phyloP scores from a whole-genome alignment of 495 filamentous ascomycete genomes.

The Chaetomium fimeti region DNA sequence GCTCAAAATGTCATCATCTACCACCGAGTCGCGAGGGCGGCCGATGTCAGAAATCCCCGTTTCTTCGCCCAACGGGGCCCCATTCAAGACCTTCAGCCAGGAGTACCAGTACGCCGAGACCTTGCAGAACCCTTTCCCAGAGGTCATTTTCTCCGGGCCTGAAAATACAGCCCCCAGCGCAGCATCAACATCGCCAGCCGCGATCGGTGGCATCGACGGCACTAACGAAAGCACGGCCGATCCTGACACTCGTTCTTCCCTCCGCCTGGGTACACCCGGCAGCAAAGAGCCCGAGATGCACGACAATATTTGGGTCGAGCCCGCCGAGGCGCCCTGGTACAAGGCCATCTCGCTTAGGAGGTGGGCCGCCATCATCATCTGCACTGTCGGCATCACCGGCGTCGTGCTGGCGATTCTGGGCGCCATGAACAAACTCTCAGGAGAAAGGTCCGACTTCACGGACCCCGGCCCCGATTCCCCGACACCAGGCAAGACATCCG shows the following conservation, averaged over 20 bases:
- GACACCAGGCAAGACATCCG: background rate
- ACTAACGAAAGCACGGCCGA: constrained; percentile 8
- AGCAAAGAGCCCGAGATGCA: constrained; percentile 21
- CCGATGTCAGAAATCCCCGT: constrained; percentile 8
- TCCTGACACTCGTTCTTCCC: background rate
- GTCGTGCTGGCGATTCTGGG: constrained; percentile 35
- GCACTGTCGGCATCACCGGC: constrained; percentile 26
- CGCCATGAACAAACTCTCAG: constrained; percentile 26
- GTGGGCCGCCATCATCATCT: constrained; percentile 26
- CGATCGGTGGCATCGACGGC: constrained; percentile 8
- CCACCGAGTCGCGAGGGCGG: constrained; percentile 12
- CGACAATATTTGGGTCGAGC: constrained; percentile 26
- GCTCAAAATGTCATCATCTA: constrained; percentile 21
- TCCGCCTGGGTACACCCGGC: constrained; percentile 4
- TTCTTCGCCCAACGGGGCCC: background rate
- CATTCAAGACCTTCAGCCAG: constrained; percentile 25
- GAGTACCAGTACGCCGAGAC: constrained; percentile 34
- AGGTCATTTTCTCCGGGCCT: constrained; percentile 22
- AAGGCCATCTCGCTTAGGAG: constrained; percentile 20
- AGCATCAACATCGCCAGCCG: constrained; percentile 2
- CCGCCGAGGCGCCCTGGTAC: constrained; percentile 30
- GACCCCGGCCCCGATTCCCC: background rate
- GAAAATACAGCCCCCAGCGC: background rate
- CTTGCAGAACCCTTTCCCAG: constrained; percentile 30
- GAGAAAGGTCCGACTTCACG: constrained; percentile 20